Evolutionary conservation across 768 basidiomycete genomes (phyloP).

Genomic region (Gymnopilus dilepis): DNA sequence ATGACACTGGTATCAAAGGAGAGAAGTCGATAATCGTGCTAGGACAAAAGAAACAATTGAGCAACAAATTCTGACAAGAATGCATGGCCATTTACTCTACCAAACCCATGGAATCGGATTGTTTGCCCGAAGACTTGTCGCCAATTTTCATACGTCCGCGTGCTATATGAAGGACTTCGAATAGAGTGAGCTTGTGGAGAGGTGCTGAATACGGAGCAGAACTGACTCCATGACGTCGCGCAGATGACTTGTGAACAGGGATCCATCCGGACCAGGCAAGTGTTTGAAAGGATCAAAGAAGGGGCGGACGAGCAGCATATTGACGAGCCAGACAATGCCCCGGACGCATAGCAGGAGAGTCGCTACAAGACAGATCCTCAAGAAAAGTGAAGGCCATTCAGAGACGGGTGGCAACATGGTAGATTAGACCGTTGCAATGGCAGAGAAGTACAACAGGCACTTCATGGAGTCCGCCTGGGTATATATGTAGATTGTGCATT

Average conservation of each 20-base stretch:
- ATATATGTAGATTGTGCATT: background rate
- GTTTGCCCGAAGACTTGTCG: slow-evolving; percentile 51
- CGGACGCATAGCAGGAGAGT: slow-evolving; percentile 39
- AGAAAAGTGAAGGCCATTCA: background rate
- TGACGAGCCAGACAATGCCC: slow-evolving; percentile 44
- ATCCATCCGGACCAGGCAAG: slow-evolving; percentile 52
- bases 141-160: slow-evolving; percentile 49
- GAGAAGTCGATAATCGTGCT: slow-evolving; percentile 61
- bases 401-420: slow-evolving; percentile 1
- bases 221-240: slow-evolving; percentile 52
- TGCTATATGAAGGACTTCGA: slow-evolving; percentile 47
- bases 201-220: no score
- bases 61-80: background rate
- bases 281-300: slow-evolving; percentile 51
- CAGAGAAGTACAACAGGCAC: background rate
- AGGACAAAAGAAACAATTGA: background rate
- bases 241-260: slow-evolving; percentile 49
- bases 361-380: slow-evolving; percentile 36
- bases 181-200: background rate
- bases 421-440: background rate
- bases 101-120: slow-evolving; percentile 60
- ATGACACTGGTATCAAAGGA: slow-evolving; percentile 56
- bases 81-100: slow-evolving; percentile 40
- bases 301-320: slow-evolving; percentile 50
- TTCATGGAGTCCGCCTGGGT: no score